Percentiles rank a stretch among this genome's conserved stretches.
phyloP scores from a whole-genome alignment of 2,329 filamentous ascomycete species.

The Didymellaceae sp. region DNA sequence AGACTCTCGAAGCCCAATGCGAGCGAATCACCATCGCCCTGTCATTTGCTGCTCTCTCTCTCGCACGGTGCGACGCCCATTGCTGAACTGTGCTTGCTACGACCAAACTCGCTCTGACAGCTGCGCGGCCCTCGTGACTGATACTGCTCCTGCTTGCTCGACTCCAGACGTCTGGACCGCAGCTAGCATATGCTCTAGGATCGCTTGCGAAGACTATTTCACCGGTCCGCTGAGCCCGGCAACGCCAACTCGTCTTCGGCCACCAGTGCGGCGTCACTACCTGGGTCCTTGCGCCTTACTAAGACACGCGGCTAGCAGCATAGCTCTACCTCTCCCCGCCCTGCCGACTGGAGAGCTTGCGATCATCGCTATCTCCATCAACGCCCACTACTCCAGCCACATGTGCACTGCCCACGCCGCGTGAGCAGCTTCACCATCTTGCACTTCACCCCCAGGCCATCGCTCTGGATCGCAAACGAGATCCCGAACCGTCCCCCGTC shows the following conservation, averaged over 20 bases:
- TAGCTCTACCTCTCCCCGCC: conserved; percentile 36
- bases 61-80: conserved; percentile 4
- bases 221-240: conserved; percentile 34
- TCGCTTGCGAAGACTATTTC: conserved; percentile 31
- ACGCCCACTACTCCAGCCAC: conserved; percentile 19
- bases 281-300: conserved; percentile 28
- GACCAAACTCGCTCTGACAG: conserved; percentile 9
- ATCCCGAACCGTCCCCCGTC: conserved; percentile 43
- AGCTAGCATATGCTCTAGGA: conserved; percentile 27
- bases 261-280: conserved; percentile 25
- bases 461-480: conserved; percentile 50
- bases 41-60: conserved; percentile 8
- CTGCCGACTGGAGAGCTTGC: conserved; percentile 30
- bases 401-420: conserved; percentile 28
- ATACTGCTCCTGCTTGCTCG: conserved; percentile 8
- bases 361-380: conserved; percentile 34
- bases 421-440: conserved; percentile 16
- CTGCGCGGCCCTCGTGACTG: conserved; percentile 16
- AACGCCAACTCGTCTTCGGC: conserved; percentile 24
- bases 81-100: conserved; percentile 15
- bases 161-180: conserved; percentile 12
- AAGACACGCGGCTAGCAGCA: conserved; percentile 32
- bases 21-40: conserved; percentile 10
- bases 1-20: conserved; percentile 10
- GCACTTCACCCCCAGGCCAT: conserved; percentile 29